A percentile compares a stretch with the other conserved stretches of the same genome.
phyloP scores from a whole-genome alignment of 257 asterid species.

The Craterostigma plantagineum region DNA sequence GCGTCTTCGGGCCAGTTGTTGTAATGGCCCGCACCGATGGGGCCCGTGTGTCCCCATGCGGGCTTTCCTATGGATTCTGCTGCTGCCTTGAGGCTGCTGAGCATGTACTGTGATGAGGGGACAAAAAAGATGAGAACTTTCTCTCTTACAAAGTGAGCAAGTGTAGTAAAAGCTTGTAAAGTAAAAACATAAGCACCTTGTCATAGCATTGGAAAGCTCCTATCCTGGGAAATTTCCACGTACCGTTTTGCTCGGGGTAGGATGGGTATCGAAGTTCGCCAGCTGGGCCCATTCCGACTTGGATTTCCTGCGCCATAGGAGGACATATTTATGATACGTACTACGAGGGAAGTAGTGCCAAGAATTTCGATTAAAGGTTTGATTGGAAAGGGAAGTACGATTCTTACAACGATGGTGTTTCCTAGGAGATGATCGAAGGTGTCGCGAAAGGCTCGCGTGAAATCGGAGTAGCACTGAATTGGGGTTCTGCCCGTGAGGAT shows the following conservation, averaged over 20 bases:
- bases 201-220: conserved; percentile 95
- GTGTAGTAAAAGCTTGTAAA: background rate
- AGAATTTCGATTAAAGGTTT: background rate
- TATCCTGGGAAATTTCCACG: conserved; percentile 77
- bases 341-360: background rate
- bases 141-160: too few species aligned
- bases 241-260: conserved; percentile 63
- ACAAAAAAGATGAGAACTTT: conserved; percentile 8
- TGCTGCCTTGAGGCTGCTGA: conserved; percentile 69
- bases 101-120: conserved; percentile 52
- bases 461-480: conserved; percentile 72
- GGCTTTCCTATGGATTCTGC: conserved; percentile 77
- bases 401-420: conserved; percentile 60
- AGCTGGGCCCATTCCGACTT: conserved; percentile 97
- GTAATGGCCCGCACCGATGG: conserved; percentile 79
- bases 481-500: conserved; percentile 80
- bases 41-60: conserved; percentile 78
- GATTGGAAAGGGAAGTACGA: too few species aligned
- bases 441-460: conserved; percentile 73
- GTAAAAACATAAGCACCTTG: conserved; percentile 29
- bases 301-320: conserved; percentile 50
- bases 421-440: conserved; percentile 52
- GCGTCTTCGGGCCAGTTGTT: conserved; percentile 98
- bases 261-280: conserved; percentile 97
- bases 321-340: too few species aligned